Conservation (phyloP, 345 rosid genomes). For the Orychophragmus violaceus region DNA sequence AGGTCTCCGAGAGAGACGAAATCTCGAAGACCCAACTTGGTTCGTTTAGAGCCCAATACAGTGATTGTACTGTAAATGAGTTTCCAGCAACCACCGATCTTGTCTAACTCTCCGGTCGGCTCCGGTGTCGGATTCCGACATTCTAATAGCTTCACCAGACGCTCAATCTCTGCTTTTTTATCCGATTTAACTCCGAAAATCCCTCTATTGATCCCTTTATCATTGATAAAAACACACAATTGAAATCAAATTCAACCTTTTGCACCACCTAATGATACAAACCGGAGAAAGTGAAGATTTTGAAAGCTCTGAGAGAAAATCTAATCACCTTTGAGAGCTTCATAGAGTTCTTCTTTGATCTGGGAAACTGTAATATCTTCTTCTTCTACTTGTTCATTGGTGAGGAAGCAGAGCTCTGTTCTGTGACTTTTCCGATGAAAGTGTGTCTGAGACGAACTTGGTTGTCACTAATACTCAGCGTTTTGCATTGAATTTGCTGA, state of each 20-base stretch:
- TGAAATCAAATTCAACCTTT: not conserved
- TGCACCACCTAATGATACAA: not conserved
- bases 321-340: constrained; percentile 41
- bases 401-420: constrained; percentile 36
- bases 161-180: constrained; percentile 58
- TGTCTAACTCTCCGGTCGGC: constrained; percentile 55
- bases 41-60: constrained; percentile 70
- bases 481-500: constrained; percentile 17
- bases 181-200: constrained; percentile 67
- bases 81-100: constrained; percentile 80
- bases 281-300: not conserved
- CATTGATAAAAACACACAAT: not conserved
- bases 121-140: constrained; percentile 77
- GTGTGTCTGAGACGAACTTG: constrained; percentile 25
- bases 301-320: not conserved
- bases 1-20: constrained; percentile 75
- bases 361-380: constrained; percentile 23
- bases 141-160: constrained; percentile 53
- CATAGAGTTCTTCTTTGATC: constrained; percentile 47
- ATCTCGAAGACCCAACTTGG: constrained; percentile 80
- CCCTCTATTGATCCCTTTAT: constrained; percentile 69
- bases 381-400: not conserved
- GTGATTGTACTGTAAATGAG: constrained; percentile 75
- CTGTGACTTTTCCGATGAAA: constrained; percentile 32
- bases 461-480: constrained; percentile 10